Conservation (phyloP, 257 asterid genomes). For the Ophiorrhiza pumila region DNA sequence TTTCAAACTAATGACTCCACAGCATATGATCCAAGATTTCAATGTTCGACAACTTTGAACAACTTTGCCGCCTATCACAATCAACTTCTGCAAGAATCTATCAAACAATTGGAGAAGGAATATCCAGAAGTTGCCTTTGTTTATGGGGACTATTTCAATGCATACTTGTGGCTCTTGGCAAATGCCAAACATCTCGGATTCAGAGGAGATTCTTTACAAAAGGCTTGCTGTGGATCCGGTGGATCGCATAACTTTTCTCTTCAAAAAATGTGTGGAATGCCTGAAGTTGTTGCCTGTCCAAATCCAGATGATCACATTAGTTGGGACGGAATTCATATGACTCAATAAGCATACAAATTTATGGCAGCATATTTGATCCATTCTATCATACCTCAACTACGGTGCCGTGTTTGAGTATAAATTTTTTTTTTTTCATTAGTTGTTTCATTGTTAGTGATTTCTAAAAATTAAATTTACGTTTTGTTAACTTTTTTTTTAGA, state of each 20-base stretch:
- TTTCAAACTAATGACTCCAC: background rate
- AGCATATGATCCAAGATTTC: background rate
- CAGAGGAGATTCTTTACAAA: background rate
- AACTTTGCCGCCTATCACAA: background rate
- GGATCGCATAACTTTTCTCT: background rate
- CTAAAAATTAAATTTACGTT: no score
- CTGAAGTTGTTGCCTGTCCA: background rate
- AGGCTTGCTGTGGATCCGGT: background rate
- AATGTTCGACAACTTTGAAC: background rate
- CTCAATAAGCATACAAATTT: background rate
- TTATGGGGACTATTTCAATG: background rate
- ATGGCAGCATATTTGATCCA: background rate
- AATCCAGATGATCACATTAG: slow-evolving; percentile 3
- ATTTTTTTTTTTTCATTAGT: no score
- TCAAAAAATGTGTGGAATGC: background rate
- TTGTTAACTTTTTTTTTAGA: no score
- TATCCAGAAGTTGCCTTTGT: background rate
- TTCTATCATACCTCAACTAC: background rate
- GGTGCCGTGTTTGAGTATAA: no score
- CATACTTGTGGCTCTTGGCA: background rate
- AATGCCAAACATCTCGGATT: background rate
- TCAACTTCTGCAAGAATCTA: background rate
- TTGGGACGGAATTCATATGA: slow-evolving; percentile 8
- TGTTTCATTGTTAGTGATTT: no score
- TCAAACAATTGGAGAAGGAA: background rate